Percentiles rank a stretch among this genome's conserved stretches.
phyloP scores from a whole-genome alignment of 768 basidiomycete genomes.

The Naganishia kalamii region DNA sequence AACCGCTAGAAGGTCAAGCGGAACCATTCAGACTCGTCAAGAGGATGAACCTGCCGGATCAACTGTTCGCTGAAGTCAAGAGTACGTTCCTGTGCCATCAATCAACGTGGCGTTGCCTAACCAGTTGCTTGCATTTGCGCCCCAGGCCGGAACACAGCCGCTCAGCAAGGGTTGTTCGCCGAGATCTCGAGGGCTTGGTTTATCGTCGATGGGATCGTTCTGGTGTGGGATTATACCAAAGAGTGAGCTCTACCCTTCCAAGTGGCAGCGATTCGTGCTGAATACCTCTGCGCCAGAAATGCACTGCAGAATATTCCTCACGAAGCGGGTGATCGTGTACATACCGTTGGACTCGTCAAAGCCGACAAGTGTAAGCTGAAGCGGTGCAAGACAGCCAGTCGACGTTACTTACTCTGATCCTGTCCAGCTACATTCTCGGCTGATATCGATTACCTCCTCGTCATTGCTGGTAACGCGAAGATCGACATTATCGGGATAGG shows the following conservation, averaged over 20 bases:
- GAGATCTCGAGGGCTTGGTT: constrained; percentile 95
- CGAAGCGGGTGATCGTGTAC: constrained; percentile 73
- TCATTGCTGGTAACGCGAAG: constrained; percentile 79
- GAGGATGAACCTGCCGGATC: constrained; percentile 8
- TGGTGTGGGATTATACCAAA: constrained; percentile 93
- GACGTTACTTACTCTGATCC: not conserved
- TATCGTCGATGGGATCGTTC: constrained; percentile 84
- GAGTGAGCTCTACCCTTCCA: constrained; percentile 55
- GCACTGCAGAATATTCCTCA: constrained; percentile 88
- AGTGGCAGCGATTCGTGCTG: not conserved
- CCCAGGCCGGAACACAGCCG: not conserved
- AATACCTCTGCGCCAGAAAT: constrained; percentile 52
- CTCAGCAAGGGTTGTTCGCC: constrained; percentile 62
- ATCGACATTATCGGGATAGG: constrained; percentile 75
- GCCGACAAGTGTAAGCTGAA: constrained; percentile 58
- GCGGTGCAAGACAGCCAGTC: not conserved
- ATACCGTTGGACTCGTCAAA: constrained; percentile 77
- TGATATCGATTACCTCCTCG: constrained; percentile 78
- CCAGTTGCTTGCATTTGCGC: not conserved
- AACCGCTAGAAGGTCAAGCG: not conserved
- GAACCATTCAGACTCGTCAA: constrained; percentile 5
- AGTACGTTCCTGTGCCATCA: not conserved
- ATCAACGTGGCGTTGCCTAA: not conserved
- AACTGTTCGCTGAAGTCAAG: constrained; percentile 13
- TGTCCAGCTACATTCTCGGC: constrained; percentile 70